Conservation (phyloP, 176 grass and related monocot species). For the Poa annua region DNA sequence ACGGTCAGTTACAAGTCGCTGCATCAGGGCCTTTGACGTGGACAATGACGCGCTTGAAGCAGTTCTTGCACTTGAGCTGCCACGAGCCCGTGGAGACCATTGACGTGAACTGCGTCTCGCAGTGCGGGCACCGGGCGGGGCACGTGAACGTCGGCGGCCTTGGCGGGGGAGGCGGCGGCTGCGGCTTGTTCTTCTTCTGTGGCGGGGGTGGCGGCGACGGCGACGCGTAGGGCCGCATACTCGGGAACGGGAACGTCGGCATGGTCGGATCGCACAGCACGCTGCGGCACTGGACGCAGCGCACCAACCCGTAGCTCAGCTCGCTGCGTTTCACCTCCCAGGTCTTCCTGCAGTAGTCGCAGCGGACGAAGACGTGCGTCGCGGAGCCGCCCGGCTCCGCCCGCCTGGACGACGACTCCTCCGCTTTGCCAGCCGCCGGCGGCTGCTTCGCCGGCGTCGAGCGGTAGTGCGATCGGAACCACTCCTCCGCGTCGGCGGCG, state of each 20-base stretch:
- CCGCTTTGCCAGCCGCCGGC: not conserved
- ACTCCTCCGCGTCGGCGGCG: not conserved
- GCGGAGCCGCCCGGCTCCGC: not conserved
- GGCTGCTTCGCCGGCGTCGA: not conserved
- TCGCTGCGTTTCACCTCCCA: not conserved
- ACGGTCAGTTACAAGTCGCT: not conserved
- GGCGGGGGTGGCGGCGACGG: not conserved
- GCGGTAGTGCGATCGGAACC: not conserved
- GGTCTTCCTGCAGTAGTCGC: not conserved
- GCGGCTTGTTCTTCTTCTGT: not conserved
- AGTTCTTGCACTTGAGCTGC: not conserved
- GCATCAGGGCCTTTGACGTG: not conserved
- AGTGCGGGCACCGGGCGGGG: constrained; percentile 2
- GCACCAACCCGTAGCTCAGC: not conserved
- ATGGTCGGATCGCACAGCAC: not conserved
- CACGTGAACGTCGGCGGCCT: not conserved
- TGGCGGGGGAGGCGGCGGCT: too few relatives aligned
- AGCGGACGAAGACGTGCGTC: not conserved
- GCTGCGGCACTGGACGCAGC: not conserved
- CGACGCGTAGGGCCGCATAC: not conserved
- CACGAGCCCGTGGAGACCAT: constrained; percentile 17
- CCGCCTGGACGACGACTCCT: not conserved
- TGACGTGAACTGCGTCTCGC: constrained; percentile 19
- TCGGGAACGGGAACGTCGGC: not conserved
- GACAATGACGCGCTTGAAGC: not conserved